Percentiles rank a stretch among this genome's conserved stretches.
Evolutionary conservation across 2,329 filamentous ascomycete species (phyloP).

Genomic region (Calonectria ilicicola): DNA sequence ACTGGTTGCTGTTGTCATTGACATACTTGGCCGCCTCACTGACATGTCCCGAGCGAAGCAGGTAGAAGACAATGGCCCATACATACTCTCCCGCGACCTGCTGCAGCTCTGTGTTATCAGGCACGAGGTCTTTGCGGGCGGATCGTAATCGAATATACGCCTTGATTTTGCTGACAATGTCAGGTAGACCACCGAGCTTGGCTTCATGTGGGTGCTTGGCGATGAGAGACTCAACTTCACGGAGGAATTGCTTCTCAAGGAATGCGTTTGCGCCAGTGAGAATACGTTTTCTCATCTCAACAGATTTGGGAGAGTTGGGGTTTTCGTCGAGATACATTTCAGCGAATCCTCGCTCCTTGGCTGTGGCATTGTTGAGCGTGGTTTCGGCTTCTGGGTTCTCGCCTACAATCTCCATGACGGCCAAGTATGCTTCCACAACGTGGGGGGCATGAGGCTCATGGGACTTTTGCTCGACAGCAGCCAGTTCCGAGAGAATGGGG

Average conservation of each 20-base stretch:
- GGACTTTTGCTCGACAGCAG: conserved; percentile 77
- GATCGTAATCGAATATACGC: conserved; percentile 89
- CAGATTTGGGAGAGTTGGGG: conserved; percentile 71
- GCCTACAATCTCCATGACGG: conserved; percentile 81
- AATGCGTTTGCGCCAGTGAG: conserved; percentile 83
- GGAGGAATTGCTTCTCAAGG: conserved; percentile 84
- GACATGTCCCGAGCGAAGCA: conserved; percentile 86
- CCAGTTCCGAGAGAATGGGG: conserved; percentile 81
- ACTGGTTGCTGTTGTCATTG: conserved; percentile 80
- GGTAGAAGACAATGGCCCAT: conserved; percentile 95
- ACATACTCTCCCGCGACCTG: conserved; percentile 85
- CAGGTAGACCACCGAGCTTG: conserved; percentile 88
- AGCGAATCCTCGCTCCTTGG: conserved; percentile 82
- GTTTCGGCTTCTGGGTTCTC: conserved; percentile 74
- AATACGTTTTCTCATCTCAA: conserved; percentile 81
- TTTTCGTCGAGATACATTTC: conserved; percentile 82
- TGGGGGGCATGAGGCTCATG: conserved; percentile 79
- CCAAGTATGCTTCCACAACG: conserved; percentile 84
- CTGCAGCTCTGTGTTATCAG: conserved; percentile 84
- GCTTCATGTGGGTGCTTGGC: conserved; percentile 89
- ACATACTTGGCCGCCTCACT: conserved; percentile 90
- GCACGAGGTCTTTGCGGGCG: conserved; percentile 84
- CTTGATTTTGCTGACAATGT: conserved; percentile 89
- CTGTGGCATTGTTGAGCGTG: conserved; percentile 70
- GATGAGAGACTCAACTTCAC: conserved; percentile 81